phyloP scores from a whole-genome alignment of 805 yeast species.

The Saccharomycopsis babjevae region DNA sequence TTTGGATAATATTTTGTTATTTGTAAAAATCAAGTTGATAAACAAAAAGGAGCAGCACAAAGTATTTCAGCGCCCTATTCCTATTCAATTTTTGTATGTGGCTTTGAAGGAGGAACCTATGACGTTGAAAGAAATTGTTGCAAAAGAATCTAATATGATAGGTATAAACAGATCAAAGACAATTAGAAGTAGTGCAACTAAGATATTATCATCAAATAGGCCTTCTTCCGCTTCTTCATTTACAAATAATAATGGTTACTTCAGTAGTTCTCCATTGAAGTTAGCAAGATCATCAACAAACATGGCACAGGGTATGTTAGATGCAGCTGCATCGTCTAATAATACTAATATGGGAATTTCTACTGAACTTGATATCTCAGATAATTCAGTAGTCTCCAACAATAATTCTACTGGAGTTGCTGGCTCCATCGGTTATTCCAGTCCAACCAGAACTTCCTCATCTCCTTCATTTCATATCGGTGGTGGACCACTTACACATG shows the following conservation, averaged over 20 bases:
- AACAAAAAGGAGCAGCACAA: conserved; percentile 86
- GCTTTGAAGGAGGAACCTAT: conserved; percentile 76
- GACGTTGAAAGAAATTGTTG: conserved; percentile 33
- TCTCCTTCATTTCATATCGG: background rate
- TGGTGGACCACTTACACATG: background rate
- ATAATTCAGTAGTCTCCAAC: background rate
- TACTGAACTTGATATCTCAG: background rate
- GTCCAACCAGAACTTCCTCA: background rate
- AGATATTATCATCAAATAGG: background rate
- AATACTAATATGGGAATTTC: background rate
- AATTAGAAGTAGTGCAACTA: background rate
- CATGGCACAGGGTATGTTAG: background rate
- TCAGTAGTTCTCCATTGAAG: background rate
- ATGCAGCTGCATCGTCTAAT: background rate
- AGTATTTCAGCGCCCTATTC: conserved; percentile 84
- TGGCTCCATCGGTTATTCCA: background rate
- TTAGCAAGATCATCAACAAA: background rate
- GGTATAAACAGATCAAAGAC: background rate
- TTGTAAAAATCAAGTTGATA: conserved; percentile 76
- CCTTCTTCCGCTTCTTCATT: background rate
- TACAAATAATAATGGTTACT: background rate
- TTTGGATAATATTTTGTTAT: conserved; percentile 78
- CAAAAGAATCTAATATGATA: conserved; percentile 22
- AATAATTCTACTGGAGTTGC: background rate
- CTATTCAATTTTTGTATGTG: conserved; percentile 62